A percentile compares a stretch with the other conserved stretches of the same genome.
These are phyloP conservation scores for Cyamopsis tetragonoloba DNA, from an alignment of 306 rosid genomes.

Conservation along the genomic window DNA sequence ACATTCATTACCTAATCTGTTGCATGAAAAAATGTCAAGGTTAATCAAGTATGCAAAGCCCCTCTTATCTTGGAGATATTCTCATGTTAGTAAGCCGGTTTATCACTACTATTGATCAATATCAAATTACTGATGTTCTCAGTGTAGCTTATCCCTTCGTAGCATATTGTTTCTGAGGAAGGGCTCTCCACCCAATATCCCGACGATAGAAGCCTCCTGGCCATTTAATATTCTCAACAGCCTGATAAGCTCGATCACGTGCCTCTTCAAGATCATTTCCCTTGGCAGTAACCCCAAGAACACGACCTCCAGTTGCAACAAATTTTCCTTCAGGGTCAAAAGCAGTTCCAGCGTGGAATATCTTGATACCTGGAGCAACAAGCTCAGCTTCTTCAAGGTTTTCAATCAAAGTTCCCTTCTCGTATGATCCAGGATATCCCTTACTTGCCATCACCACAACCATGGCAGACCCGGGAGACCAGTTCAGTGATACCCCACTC, in stretches of 20 bases:
- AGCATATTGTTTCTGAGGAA: conserved; percentile 46
- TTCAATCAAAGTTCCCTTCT: conserved; percentile 76
- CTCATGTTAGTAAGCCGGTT: background rate
- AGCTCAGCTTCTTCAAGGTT: conserved; percentile 80
- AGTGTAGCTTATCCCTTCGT: conserved; percentile 31
- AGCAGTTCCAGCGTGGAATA: conserved; percentile 95
- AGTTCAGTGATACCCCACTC: conserved; percentile 62
- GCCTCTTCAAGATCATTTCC: conserved; percentile 88
- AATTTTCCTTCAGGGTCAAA: conserved; percentile 62
- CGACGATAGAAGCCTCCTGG: conserved; percentile 79
- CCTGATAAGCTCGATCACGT: conserved; percentile 62
- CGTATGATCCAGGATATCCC: conserved; percentile 83
- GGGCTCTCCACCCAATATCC: conserved; percentile 99
- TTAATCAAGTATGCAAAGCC: background rate
- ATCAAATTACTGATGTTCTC: background rate
- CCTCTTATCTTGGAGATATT: conserved; percentile 4
- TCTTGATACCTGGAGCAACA: conserved; percentile 63
- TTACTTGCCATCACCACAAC: conserved; percentile 98
- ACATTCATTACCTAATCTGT: background rate
- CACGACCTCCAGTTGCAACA: conserved; percentile 87
- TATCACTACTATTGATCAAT: background rate
- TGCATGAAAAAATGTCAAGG: conserved; percentile 10
- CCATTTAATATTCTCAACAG: conserved; percentile 71
- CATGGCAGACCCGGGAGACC: conserved; percentile 95
- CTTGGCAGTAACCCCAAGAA: conserved; percentile 86